These are phyloP conservation scores for Sherardia arvensis DNA, from an alignment of 257 asterid genomes.

Conservation along the genomic window DNA sequence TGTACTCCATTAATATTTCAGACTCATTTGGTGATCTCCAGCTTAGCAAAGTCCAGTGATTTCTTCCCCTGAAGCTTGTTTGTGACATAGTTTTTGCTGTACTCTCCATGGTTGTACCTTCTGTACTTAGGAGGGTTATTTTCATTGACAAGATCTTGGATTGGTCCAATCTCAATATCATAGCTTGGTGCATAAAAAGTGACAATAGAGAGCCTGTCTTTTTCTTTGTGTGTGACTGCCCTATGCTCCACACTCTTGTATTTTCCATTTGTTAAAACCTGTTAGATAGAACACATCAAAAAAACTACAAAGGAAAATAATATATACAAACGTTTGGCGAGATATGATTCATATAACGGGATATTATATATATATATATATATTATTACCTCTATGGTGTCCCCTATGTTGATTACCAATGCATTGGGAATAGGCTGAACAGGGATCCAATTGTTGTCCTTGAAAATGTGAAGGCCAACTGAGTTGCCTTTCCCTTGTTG, in stretches of 20 bases:
- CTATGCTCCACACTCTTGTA: slow-evolving; percentile 97
- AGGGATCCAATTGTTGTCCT: slow-evolving; percentile 56
- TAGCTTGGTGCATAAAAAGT: slow-evolving; percentile 96
- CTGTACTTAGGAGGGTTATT: slow-evolving; percentile 55
- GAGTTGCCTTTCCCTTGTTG: slow-evolving; percentile 66
- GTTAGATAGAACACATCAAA: not conserved
- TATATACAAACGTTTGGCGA: not conserved
- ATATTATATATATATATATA: no score
- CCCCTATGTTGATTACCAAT: slow-evolving; percentile 85
- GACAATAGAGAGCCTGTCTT: slow-evolving; percentile 77
- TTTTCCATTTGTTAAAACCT: slow-evolving; percentile 83
- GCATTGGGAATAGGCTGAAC: slow-evolving; percentile 76
- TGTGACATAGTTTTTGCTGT: slow-evolving; percentile 79
- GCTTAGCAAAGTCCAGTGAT: slow-evolving; percentile 69
- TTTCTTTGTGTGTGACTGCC: slow-evolving; percentile 75
- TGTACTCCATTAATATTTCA: not conserved
- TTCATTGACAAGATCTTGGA: slow-evolving; percentile 44
- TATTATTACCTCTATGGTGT: slow-evolving; percentile 65
- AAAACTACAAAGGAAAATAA: no score
- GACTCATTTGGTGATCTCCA: slow-evolving; percentile 9
- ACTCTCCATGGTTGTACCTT: slow-evolving; percentile 92
- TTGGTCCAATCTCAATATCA: slow-evolving; percentile 67
- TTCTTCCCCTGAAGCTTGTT: slow-evolving; percentile 92
- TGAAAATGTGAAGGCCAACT: slow-evolving; percentile 81
- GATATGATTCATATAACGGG: not conserved